Base-by-base conservation (phyloP, 805 yeast genomes). In the Sugiyamaella lignohabitans region DNA sequence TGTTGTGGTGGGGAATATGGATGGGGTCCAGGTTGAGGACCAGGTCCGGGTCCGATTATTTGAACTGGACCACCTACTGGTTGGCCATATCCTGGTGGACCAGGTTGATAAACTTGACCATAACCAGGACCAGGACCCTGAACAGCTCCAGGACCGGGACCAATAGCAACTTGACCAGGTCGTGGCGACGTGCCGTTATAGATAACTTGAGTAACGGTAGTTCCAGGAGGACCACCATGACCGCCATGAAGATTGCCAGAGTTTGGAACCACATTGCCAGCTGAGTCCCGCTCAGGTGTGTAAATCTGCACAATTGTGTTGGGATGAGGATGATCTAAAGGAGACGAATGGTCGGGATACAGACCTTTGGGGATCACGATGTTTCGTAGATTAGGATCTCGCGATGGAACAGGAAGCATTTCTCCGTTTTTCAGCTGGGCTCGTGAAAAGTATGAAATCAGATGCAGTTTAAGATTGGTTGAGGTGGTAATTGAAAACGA, bases 401-500 rank as follows among this genome's bases (percentile, higher is more conserved):
- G 56, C 8, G 74, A 62, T 0, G 83, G 83, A 22, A 71, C 65
- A 36, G 52, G 43, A 32, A 73, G 57, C 11, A 50, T 56, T 20
- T 62, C 63, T 20, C 60, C 61, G 21, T 56, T 53, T 20, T 58
- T 54, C 32, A 58, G 59, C 49, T 57, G 56, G 5, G 56, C 48
- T 1, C 69, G 53, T 2, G 66, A 60, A 30, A 69, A 65, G 60
- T 83, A 83, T 23, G 82, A 72, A 20, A 84, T 80, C 46, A 83
- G 64, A 54, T 84, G 88, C 21, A 78, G 60, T 49, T 76, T 79
- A 40, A 73, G 73, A 40, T 74, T 74, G 24, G 70, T 74, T 21
- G 70, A 67, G 5, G 82, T 73, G 5, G 76, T 70, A 34, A 80
- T 63, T 2, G 82, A 73, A 54, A 82, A 79, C 24, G 82, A 75